Evolutionary conservation across 2,329 filamentous ascomycete genomes (phyloP).

Genomic region (Fusarium tanahbumbuense): DNA sequence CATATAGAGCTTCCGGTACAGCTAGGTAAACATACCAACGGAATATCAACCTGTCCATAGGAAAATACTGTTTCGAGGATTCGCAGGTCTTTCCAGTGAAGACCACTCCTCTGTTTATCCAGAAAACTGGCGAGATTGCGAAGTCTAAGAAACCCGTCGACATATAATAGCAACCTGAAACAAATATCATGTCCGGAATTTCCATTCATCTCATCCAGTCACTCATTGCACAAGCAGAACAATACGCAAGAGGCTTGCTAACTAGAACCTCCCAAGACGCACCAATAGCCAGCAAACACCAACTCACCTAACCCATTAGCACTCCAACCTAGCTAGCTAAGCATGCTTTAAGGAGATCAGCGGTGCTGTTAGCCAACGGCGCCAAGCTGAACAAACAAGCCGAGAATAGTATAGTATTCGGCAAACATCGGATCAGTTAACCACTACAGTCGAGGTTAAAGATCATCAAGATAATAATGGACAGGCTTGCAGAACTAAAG

Average conservation of each 20-base stretch:
- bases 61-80: background rate
- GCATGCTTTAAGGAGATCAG: background rate
- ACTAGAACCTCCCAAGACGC: background rate
- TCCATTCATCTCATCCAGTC: background rate
- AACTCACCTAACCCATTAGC: background rate
- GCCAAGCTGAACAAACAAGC: background rate
- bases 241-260: background rate
- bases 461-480: background rate
- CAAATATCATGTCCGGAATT: background rate
- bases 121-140: fast-evolving
- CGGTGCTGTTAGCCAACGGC: background rate
- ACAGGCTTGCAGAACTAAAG: background rate
- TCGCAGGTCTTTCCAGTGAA: background rate
- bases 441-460: background rate
- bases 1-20: background rate
- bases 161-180: background rate
- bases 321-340: background rate
- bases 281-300: background rate
- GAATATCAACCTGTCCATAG: no score
- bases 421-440: background rate
- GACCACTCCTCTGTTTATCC: background rate
- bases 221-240: background rate
- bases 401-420: background rate
- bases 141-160: background rate
- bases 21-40: no score